These are phyloP conservation scores for Pulveroboletus sp. DNA, from an alignment of 768 basidiomycete genomes.

Conservation along the genomic window DNA sequence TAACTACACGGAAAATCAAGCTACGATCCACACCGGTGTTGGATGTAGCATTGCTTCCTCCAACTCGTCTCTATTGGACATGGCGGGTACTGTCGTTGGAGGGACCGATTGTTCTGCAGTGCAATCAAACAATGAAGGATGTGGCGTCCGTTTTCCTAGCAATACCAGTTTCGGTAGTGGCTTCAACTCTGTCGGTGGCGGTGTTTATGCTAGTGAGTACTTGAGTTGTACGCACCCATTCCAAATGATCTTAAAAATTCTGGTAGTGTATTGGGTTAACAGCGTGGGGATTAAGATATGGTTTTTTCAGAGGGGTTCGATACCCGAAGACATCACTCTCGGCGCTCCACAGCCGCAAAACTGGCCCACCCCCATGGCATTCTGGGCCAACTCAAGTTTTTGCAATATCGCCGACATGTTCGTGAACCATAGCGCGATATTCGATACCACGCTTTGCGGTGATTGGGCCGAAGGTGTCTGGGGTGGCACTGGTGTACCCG, in stretches of 20 bases:
- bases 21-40: conserved; percentile 73
- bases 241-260: not conserved
- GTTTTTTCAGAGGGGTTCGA: conserved; percentile 74
- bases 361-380: conserved; percentile 79
- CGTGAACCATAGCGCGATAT: conserved; percentile 70
- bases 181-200: conserved; percentile 84
- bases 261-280: conserved; percentile 17
- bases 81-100: conserved; percentile 64
- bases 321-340: conserved; percentile 76
- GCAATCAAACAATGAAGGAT: conserved; percentile 75
- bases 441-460: conserved; percentile 87
- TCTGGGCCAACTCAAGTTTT: conserved; percentile 64
- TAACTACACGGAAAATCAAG: conserved; percentile 78
- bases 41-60: conserved; percentile 65
- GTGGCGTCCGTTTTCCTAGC: conserved; percentile 66
- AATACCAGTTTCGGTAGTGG: conserved; percentile 74
- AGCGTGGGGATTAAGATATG: conserved; percentile 82
- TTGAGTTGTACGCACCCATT: not conserved
- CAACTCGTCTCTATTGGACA: conserved; percentile 45
- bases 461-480: conserved; percentile 90
- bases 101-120: conserved; percentile 70
- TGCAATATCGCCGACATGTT: conserved; percentile 84
- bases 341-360: conserved; percentile 67
- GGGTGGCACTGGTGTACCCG: conserved; percentile 68
- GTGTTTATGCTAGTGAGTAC: conserved; percentile 88